Percentiles rank a stretch among this genome's conserved stretches.
These are phyloP conservation scores for Suhomyces coccinellae DNA, from an alignment of 1,139 yeast species.

Conservation along the genomic window DNA sequence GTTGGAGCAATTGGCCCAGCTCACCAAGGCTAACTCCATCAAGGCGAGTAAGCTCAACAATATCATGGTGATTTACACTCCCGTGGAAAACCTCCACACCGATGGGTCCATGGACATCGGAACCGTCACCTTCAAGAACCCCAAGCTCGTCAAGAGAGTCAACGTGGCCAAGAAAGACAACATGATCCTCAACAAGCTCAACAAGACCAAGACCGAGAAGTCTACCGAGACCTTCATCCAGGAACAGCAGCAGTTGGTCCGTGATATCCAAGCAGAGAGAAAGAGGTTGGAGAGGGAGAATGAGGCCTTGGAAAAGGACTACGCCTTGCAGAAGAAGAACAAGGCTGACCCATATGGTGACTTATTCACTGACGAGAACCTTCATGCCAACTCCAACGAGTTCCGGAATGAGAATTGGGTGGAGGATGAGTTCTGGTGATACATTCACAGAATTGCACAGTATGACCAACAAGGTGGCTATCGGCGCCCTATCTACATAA, in stretches of 20 bases:
- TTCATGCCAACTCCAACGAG: constrained; percentile 52
- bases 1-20: constrained; percentile 64
- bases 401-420: constrained; percentile 56
- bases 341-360: constrained; percentile 58
- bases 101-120: constrained; percentile 82
- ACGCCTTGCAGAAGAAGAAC: constrained; percentile 30
- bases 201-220: constrained; percentile 57
- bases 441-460: too few relatives aligned
- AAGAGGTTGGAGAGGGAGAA: constrained; percentile 33
- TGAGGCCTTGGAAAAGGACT: constrained; percentile 25
- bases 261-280: constrained; percentile 34
- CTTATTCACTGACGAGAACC: constrained; percentile 50
- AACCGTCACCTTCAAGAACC: constrained; percentile 71
- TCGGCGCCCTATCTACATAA: too few relatives aligned
- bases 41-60: constrained; percentile 75
- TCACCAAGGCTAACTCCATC: constrained; percentile 79
- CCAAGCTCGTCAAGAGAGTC: constrained; percentile 52
- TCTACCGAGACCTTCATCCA: constrained; percentile 53
- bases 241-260: constrained; percentile 40
- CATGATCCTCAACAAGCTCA: constrained; percentile 61
- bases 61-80: constrained; percentile 71
- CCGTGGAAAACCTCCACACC: constrained; percentile 71
- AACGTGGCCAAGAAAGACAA: constrained; percentile 62
- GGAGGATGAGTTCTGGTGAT: constrained; percentile 72
- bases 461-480: too few relatives aligned